Evolutionary conservation across 148 eudicot species (phyloP).

Genomic region (Vaccinium vitisidaea): DNA sequence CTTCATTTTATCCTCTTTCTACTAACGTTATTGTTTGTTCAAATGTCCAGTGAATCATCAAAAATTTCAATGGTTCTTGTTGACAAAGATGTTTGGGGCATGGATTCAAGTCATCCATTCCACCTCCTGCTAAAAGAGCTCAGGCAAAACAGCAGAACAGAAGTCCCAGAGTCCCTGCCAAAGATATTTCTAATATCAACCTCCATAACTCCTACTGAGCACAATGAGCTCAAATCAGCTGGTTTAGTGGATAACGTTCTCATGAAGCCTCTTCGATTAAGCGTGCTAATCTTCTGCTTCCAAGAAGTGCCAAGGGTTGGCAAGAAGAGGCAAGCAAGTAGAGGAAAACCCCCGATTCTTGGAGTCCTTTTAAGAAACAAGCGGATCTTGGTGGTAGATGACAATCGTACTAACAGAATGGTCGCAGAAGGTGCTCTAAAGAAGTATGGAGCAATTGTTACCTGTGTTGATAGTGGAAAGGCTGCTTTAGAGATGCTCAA

Average conservation of each 20-base stretch:
- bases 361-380: slow-evolving; percentile 50
- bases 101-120: slow-evolving; percentile 36
- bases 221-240: slow-evolving; percentile 55
- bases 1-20: background rate
- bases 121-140: slow-evolving; percentile 35
- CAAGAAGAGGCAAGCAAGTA: slow-evolving; percentile 40
- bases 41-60: slow-evolving; percentile 44
- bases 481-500: slow-evolving; percentile 60
- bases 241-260: slow-evolving; percentile 61
- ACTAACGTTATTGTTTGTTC: slow-evolving; percentile 19
- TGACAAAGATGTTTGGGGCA: slow-evolving; percentile 63
- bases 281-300: slow-evolving; percentile 54
- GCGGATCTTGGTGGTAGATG: slow-evolving; percentile 85
- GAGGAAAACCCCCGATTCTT: slow-evolving; percentile 39
- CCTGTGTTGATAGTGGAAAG: slow-evolving; percentile 78
- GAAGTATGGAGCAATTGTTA: slow-evolving; percentile 93
- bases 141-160: slow-evolving; percentile 20
- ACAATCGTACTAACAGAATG: slow-evolving; percentile 71
- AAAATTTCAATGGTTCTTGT: slow-evolving; percentile 58
- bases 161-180: slow-evolving; percentile 20
- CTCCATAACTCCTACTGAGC: slow-evolving; percentile 37
- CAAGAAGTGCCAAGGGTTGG: slow-evolving; percentile 58
- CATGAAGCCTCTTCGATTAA: slow-evolving; percentile 72
- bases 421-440: slow-evolving; percentile 89
- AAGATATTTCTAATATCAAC: slow-evolving; percentile 62